phyloP scores from a whole-genome alignment of 2,329 filamentous ascomycete species.

The Sporothrix phasma region DNA sequence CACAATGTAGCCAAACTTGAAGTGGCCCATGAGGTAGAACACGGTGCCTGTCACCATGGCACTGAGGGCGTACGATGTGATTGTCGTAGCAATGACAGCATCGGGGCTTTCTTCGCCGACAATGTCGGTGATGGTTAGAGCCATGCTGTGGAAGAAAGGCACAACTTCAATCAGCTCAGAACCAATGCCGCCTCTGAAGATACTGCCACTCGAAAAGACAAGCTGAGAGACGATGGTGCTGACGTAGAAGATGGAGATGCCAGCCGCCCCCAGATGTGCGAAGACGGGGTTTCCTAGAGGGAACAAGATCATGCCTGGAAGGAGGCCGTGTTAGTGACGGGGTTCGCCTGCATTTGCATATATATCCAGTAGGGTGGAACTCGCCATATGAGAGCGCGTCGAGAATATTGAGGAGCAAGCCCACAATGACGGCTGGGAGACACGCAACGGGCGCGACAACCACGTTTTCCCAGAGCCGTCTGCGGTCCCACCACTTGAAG shows the following conservation, averaged over 20 bases:
- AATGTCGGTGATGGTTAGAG: constrained; percentile 67
- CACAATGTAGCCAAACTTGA: constrained; percentile 81
- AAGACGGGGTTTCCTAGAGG: constrained; percentile 83
- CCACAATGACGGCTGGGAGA: constrained; percentile 78
- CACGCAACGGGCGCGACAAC: constrained; percentile 60
- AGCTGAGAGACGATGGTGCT: constrained; percentile 92
- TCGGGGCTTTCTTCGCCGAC: constrained; percentile 75
- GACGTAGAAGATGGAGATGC: constrained; percentile 97
- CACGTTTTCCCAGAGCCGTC: constrained; percentile 51
- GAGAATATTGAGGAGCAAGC: constrained; percentile 80
- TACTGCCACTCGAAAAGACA: constrained; percentile 76
- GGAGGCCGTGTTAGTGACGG: not conserved
- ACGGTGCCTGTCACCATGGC: constrained; percentile 83
- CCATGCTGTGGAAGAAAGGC: constrained; percentile 98
- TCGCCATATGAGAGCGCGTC: constrained; percentile 88
- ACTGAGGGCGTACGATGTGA: constrained; percentile 81
- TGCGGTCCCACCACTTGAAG: constrained; percentile 63
- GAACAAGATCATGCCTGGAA: constrained; percentile 77
- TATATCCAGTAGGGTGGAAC: not conserved
- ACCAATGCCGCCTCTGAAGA: constrained; percentile 83
- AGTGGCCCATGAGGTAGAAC: constrained; percentile 83
- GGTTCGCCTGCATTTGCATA: not conserved
- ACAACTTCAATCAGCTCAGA: constrained; percentile 99
- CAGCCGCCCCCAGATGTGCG: constrained; percentile 74
- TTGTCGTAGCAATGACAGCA: constrained; percentile 86